phyloP scores from a whole-genome alignment of 2,329 filamentous ascomycete species.

The Apiospora malaysiana region DNA sequence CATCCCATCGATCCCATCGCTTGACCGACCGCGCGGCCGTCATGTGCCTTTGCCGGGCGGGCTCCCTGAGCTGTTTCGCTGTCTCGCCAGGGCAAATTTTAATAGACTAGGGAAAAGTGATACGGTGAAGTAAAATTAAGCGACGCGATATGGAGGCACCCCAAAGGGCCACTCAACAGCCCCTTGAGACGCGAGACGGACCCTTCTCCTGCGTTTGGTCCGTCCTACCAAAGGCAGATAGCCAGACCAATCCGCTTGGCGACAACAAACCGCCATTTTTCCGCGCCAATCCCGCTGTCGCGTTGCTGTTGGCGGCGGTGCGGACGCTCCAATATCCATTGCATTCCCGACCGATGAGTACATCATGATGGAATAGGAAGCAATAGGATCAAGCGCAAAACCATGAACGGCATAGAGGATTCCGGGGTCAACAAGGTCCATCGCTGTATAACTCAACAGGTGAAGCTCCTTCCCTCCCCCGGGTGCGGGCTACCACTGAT shows the following conservation, averaged over 20 bases:
- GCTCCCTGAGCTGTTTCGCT: background rate
- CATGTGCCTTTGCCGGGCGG: background rate
- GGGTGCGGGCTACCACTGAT: background rate
- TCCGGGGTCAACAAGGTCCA: conserved; percentile 10
- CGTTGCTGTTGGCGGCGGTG: background rate
- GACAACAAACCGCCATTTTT: background rate
- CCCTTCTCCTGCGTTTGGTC: background rate
- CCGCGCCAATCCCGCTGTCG: conserved; percentile 15
- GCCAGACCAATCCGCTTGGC: conserved; percentile 1
- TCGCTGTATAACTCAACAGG: background rate
- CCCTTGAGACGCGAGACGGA: background rate
- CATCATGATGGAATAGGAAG: background rate
- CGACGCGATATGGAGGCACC: conserved; percentile 7
- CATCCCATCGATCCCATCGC: conserved; percentile 1
- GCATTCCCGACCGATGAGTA: background rate
- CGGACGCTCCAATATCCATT: background rate
- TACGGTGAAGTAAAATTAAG: conserved; percentile 14
- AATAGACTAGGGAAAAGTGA: background rate
- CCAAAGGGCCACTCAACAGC: conserved; percentile 8
- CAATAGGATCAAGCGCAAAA: background rate
- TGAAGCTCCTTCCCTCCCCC: background rate
- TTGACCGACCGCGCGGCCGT: conserved; percentile 9
- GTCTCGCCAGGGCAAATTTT: background rate
- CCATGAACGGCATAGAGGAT: background rate
- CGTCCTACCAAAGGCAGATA: background rate